These are phyloP conservation scores for Prunus campanulata DNA, from an alignment of 306 rosid genomes.

Conservation along the genomic window DNA sequence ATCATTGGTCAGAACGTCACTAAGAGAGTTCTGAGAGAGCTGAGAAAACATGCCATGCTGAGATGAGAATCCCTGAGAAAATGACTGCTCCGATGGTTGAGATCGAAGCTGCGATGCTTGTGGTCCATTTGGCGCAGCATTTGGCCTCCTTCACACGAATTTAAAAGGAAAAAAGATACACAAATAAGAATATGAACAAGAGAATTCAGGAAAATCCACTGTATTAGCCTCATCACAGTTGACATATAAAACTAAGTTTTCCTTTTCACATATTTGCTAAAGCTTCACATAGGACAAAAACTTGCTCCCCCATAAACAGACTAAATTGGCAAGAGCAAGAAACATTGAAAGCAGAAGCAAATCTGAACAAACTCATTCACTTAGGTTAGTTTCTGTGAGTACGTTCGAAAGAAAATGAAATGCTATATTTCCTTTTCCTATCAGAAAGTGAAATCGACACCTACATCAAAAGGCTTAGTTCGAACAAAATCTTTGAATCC, in stretches of 20 bases:
- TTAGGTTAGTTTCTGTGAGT: background rate
- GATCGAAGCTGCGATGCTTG: slow-evolving; percentile 80
- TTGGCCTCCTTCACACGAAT: slow-evolving; percentile 48
- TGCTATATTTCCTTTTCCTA: background rate
- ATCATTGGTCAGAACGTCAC: slow-evolving; percentile 62
- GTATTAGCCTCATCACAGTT: background rate
- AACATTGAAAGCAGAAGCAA: background rate
- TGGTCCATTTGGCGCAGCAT: slow-evolving; percentile 46
- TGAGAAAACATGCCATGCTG: slow-evolving; percentile 77
- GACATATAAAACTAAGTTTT: background rate
- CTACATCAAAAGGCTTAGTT: background rate
- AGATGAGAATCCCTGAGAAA: slow-evolving; percentile 83
- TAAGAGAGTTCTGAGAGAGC: slow-evolving; percentile 77
- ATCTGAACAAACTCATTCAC: background rate
- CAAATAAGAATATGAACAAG: slow-evolving; percentile 1
- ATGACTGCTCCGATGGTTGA: slow-evolving; percentile 82
- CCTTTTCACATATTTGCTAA: background rate
- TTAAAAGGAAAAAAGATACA: slow-evolving; percentile 14
- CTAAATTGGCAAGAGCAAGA: background rate
- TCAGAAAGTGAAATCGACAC: background rate
- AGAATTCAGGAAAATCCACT: background rate
- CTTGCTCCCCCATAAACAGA: background rate
- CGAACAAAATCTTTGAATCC: background rate
- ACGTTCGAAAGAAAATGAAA: background rate
- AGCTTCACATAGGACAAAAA: background rate